Evolutionary conservation across 1,284 basidiomycete species (phyloP), one percentile per base, ranked within the genome.

Genomic region (Marasmius fiardii): DNA sequence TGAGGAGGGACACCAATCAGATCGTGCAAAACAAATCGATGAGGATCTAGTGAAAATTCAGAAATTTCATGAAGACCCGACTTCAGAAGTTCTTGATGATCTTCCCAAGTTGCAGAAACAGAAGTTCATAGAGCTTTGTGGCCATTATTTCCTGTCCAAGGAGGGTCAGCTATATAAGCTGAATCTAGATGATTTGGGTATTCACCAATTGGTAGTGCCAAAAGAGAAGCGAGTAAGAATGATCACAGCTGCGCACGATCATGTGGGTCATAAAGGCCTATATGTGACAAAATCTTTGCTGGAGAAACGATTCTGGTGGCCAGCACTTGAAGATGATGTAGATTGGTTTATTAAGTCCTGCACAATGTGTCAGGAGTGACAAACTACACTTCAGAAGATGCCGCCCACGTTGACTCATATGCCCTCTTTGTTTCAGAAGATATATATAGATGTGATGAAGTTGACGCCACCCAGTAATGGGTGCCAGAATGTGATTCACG

Each of bases 251-350:
- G 16, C 24, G n/a, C 24, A 51, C 35, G 49, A 33, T 34, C 20
- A 31, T 12, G 31, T 16, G 6, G 12, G 49, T 6, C 18, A 65
- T 61, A 0, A 54, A 37, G n/a, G 44, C 53, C 1, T 44, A 60
- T 7, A 49, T 66, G 0, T 34, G 50, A 5, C 14, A 51, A 24
- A 8, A 59, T 0, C 64, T 67, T 51, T 67, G 57, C 57, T 67
- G 64, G 65, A 65, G 61, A 10, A 54, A 61, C 0, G 11, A 16
- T 63, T 60, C n/a, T n/a, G n/a, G n/a, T n/a, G n/a, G n/a, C n/a
- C n/a, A n/a, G n/a, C n/a, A n/a, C n/a, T n/a, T n/a, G n/a, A n/a
- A n/a, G n/a, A n/a, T n/a, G n/a, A n/a, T n/a, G n/a, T n/a, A n/a
- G n/a, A n/a, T n/a, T n/a, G n/a, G n/a, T n/a, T n/a, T n/a, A n/a